Conservation (phyloP, 805 yeast genomes). For the Candida arabinofermentans region DNA sequence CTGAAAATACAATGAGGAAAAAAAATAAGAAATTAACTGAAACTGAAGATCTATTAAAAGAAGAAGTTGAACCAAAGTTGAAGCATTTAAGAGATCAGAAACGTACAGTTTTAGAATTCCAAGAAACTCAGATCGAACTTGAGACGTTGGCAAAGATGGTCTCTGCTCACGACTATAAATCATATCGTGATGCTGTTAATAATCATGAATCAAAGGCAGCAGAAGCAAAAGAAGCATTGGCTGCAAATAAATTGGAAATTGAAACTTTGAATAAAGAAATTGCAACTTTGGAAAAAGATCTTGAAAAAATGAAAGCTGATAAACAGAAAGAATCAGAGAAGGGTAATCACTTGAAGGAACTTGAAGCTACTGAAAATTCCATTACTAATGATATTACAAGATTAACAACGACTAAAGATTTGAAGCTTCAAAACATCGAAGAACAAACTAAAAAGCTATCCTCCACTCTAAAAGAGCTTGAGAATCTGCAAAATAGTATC, state of each 20-base stretch:
- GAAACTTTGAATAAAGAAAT: conserved; percentile 53
- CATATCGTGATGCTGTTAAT: conserved; percentile 36
- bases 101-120: conserved; percentile 78
- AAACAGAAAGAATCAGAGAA: conserved; percentile 56
- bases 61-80: conserved; percentile 91
- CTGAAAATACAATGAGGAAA: conserved; percentile 86
- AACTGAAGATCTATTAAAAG: conserved; percentile 65
- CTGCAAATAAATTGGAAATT: conserved; percentile 39
- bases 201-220: conserved; percentile 41
- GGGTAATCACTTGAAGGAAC: conserved; percentile 54
- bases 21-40: conserved; percentile 82
- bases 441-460: conserved; percentile 46
- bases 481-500: conserved; percentile 12
- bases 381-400: conserved; percentile 65
- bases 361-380: conserved; percentile 55
- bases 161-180: conserved; percentile 68
- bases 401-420: conserved; percentile 56
- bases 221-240: conserved; percentile 38
- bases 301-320: conserved; percentile 46
- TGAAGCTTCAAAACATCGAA: conserved; percentile 50
- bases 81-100: conserved; percentile 79
- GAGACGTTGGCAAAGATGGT: conserved; percentile 73
- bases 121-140: conserved; percentile 74
- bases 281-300: conserved; percentile 53
- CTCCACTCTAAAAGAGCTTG: conserved; percentile 32